Evolutionary conservation across 257 asterid species (phyloP), one percentile per base, ranked within the genome.

Genomic region (Solanum okadae): DNA sequence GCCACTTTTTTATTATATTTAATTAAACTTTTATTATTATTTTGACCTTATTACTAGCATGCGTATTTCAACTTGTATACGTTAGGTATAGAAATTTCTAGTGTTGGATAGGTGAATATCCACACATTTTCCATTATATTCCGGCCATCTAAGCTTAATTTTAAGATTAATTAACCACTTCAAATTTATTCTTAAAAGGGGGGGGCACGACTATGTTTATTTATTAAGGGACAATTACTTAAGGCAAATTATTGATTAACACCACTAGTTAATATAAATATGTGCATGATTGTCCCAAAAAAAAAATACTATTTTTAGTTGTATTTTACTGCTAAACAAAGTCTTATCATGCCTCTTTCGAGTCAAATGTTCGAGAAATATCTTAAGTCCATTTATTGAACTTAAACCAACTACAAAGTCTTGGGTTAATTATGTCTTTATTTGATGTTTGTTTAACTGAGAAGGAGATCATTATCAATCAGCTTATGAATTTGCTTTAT

Each of bases 1-100:
- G 42, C 79, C 44, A 86, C 88, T 49, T 71, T 49, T 59, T 46
- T 38, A 31, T 35, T 33, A 20, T 34, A 34, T 35, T 35, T 72
- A 33, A 72, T 72, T 8, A 71, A 31, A 27, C 7, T 49, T 49
- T 71, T 86, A 33, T 83, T 79, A 8, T 87, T 83, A 2, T 81
- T 79, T 85, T 79, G 87, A 73, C 88, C 83, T 23, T 42, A 13
- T 23, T 56, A 10, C 68, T 77, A 86, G 92, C 91, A 87, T 71
- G 91, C 88, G 88, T 89, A 90, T 86, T 89, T 87, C 73, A 84
- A 56, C 87, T 35, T 31, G 71, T 84, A 84, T 59, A 84, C 87
- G 52, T 75, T 59, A 59, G 87, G 87, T 84, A 84, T 84, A 84
- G 87, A 84, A 84, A 59, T 84, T 84, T 84, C 33, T 84, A 65